Evolutionary conservation across 768 basidiomycete species (phyloP), one percentile per base, ranked within the genome.

Genomic region (Daedalea quercina): DNA sequence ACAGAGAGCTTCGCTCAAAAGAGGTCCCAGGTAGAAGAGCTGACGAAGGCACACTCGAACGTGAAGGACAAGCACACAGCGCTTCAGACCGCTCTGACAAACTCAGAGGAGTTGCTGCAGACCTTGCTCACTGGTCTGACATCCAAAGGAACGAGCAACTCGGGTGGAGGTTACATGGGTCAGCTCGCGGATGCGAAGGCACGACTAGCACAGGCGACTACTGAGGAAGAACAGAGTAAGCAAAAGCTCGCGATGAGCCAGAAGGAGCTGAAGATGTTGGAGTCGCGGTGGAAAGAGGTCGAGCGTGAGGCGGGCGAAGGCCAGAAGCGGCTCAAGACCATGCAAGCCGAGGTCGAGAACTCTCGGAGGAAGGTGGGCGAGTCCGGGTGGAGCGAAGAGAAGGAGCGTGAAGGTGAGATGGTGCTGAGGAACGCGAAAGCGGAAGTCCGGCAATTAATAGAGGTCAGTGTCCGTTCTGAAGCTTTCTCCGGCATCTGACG

Each of bases 81-180:
- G 0, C 75, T 82, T 1, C 76, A 82, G 52, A 71, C 76, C 3
- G 77, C 82, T 25, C 77, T 95, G 9, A 65, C 77, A 13, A 87
- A 81, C 19, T 79, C 85, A 15, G 94, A 98, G 67, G 91, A 94
- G 60, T 85, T 98, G n/a, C 77, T 98, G 0, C 95, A 98, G 67
- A 91, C 92, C 0, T 82, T 98, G 19, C 76, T 95, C 44, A 98
- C 95, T 0, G 96, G 96, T 42, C 81, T 97, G 9, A 84, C 93
- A 1, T 86, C 88, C 3, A 76, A 73, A 37, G 77, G 77, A 47
- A 69, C 75, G 25, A 82, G 80, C 53, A 83, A 82, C 37, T 80
- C 82, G 9, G 85, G 88, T 9, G 92, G 94, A 2, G 96, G 96
- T 0, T 98, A 97, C 68, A 87, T 98, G 83, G 96, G 94, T 19